Base-by-base conservation (phyloP, 2,329 filamentous ascomycete species). In the Alternaria triticimaculans region DNA sequence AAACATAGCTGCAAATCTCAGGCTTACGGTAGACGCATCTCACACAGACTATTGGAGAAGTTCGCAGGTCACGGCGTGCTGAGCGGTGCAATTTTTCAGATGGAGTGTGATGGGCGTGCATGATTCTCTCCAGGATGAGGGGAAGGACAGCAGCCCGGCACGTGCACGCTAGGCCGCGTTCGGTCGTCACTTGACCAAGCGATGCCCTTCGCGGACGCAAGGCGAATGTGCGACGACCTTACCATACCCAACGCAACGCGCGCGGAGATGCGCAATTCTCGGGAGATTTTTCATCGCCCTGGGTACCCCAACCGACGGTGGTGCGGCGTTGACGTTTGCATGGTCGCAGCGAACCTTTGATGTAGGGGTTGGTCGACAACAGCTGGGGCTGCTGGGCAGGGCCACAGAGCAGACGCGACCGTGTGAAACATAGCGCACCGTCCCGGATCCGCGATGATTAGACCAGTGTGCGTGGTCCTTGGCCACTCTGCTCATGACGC, bases 381-480 rank as follows among this genome's bases (percentile, higher is more conserved):
- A 45, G n/a, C 49, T 41, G 37, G 37, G 37, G 37, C 37, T 37
- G 12, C 30, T 23, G 49, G 49, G 30, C 55, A 64, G 55, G 59
- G 23, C 56, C 48, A 65, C 66, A 53, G 58, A 66, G 61, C 55
- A 70, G 57, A 65, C 54, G 69, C 67, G 67, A 68, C 63, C 68
- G 67, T 55, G 67, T 76, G 75, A 78, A 78, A 76, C 74, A 74
- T 75, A 72, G 75, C 74, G 74, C 73, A 61, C 65, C 72, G 66
- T 77, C 72, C 75, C 75, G 75, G 65, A 67, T 76, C 74, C 74
- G 74, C 75, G 74, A 65, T 41, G 64, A 43, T 65, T 70, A 67
- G 66, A 60, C 70, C 67, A 56, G 44, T 58, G 48, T 49, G 33
- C 30, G 62, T 46, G 21, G 55, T 25, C 55, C 64, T 54, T 63